Evolutionary conservation across 331 rosid species (phyloP).

Genomic region (Malus hybrid): DNA sequence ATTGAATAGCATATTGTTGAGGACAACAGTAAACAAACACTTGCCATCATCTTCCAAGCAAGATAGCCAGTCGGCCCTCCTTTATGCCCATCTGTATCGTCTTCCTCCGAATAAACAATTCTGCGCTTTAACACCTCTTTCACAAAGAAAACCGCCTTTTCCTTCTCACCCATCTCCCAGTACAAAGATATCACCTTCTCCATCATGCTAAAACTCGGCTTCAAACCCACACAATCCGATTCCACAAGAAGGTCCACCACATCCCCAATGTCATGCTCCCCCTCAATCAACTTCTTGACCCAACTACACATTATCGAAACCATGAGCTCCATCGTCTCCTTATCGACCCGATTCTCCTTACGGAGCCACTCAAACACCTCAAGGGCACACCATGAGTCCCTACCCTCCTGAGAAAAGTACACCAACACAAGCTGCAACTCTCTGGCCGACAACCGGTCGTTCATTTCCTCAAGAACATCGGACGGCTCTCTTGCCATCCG

Average conservation of each 20-base stretch:
- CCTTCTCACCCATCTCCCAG: constrained; percentile 85
- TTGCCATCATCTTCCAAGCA: constrained; percentile 99
- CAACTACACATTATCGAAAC: constrained; percentile 89
- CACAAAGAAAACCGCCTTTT: constrained; percentile 52
- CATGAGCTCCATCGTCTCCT: constrained; percentile 99
- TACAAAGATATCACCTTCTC: constrained; percentile 93
- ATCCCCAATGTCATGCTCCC: constrained; percentile 50
- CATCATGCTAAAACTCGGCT: constrained; percentile 85
- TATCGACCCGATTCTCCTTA: constrained; percentile 85
- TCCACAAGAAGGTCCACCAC: constrained; percentile 93
- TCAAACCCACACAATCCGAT: constrained; percentile 94
- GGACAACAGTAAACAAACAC: background rate
- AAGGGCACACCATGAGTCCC: constrained; percentile 96
- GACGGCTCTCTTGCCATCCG: constrained; percentile 93
- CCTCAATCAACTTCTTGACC: constrained; percentile 78
- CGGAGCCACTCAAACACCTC: constrained; percentile 98
- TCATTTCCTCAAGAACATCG: constrained; percentile 89
- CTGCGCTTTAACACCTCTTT: constrained; percentile 73
- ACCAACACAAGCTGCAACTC: constrained; percentile 89
- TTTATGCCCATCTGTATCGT: constrained; percentile 49
- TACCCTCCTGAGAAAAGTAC: constrained; percentile 90
- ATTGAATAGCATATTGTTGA: background rate
- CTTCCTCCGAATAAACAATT: constrained; percentile 36
- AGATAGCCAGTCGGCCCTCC: constrained; percentile 98
- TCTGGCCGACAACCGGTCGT: constrained; percentile 76